Evolutionary conservation across 2,329 filamentous ascomycete genomes (phyloP).

Genomic region (Coniochaeta sp.): DNA sequence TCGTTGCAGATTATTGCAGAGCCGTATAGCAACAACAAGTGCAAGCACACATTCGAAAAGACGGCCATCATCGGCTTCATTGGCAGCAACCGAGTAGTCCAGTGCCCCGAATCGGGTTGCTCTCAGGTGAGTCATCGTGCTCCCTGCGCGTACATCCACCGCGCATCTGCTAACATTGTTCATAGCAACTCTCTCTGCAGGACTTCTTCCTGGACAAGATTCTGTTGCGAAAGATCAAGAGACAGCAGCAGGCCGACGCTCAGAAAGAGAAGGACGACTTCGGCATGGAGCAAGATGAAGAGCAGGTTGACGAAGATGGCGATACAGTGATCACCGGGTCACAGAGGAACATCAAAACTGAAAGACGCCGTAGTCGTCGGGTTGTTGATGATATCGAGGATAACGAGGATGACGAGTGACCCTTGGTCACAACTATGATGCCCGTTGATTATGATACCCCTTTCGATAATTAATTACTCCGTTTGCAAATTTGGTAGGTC

Average conservation of each 20-base stretch:
- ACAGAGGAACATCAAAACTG: conserved; percentile 16
- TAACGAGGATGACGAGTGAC: conserved; percentile 9
- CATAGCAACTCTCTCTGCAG: conserved; percentile 37
- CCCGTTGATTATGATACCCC: not conserved
- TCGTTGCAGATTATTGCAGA: conserved; percentile 57
- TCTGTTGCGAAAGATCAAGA: conserved; percentile 50
- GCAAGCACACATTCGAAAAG: conserved; percentile 68
- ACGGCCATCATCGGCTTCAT: conserved; percentile 49
- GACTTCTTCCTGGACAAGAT: conserved; percentile 52
- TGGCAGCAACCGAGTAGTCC: conserved; percentile 12
- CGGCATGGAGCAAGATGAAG: conserved; percentile 26
- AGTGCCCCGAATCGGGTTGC: conserved; percentile 51
- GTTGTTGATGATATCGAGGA: conserved; percentile 9
- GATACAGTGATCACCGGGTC: conserved; percentile 9
- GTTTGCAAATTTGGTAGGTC: not conserved
- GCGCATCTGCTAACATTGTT: not conserved
- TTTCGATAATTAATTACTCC: not conserved
- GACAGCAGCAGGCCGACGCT: conserved; percentile 36
- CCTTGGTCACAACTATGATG: not conserved
- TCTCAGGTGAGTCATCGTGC: conserved; percentile 34
- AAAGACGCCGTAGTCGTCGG: conserved; percentile 8
- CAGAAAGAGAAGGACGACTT: conserved; percentile 36
- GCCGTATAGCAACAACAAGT: conserved; percentile 59
- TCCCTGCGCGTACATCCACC: not conserved
- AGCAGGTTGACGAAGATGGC: conserved; percentile 19